Base-by-base conservation (phyloP, 768 basidiomycete genomes). In the Flagelloscypha sp. region DNA sequence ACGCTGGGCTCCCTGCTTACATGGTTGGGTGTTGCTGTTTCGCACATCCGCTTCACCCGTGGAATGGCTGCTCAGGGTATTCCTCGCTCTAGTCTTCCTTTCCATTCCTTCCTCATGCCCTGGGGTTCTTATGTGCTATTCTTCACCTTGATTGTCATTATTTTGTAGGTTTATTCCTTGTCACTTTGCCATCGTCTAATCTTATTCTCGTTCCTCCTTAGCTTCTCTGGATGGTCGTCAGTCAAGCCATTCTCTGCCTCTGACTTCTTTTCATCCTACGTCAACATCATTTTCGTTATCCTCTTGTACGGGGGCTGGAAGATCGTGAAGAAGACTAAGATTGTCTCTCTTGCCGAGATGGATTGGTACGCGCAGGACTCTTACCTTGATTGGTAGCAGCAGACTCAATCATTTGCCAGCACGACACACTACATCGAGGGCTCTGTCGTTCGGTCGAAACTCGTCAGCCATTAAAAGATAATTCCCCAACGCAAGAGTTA, bases 11-110 rank as follows among this genome's bases (percentile, higher is more conserved):
- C 47, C n/a, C 40, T 51, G 37, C 50, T 70, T 38, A 65, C 65
- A 22, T 71, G 70, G 70, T 44, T 48, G 25, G 62, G 58, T 30
- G 63, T 74, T 42, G 56, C 54, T 30, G 27, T 69, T 37, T 55
- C 62, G 9, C 67, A 67, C 56, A 56, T 69, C 28, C 60, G 62
- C 21, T 69, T 69, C 60, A 47, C 61, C 45, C 44, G 48, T 15
- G 72, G 62, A 27, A 41, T 63, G 49, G 53, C 56, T 42, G 53
- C 42, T 5, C 71, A 52, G 21, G 48, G 48, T 8, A 19, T 49
- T 5, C 40, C 44, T 37, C 45, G 50, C 24, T 40, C 44, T 8
- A 33, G 30, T 9, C 44, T 52, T 15, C 50, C 50, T 3, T 52
- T 49, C 42, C 41, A 35, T 31, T 41, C 41, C 7, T 50, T 41